Evolutionary conservation across 768 basidiomycete genomes (phyloP), one percentile per base, ranked within the genome.

Genomic region (Leccinellum albellum): DNA sequence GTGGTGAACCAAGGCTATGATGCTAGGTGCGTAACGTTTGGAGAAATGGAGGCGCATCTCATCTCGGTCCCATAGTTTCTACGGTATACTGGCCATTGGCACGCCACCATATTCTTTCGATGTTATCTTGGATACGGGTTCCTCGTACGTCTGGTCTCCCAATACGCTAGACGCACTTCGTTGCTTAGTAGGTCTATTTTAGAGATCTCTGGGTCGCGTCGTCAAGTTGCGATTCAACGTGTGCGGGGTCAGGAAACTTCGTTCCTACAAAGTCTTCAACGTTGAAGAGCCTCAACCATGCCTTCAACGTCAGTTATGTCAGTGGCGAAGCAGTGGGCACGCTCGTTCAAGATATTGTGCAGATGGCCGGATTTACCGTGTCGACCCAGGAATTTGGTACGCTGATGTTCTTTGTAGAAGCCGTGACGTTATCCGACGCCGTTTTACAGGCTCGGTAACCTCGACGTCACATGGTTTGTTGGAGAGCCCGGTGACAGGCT

Each of bases 311-410:
- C 54, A 72, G 68, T 13, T 82, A 82, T 57, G 79, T 78, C 17
- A 76, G 71, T 33, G 84, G 82, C 6, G 59, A 66, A 7, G 83
- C 79, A 1, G 60, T 55, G 17, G 84, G 84, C 4, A 64, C 66
- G 1, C 64, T 89, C 2, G 79, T 73, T 0, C 52, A 72, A 54
- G 92, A 94, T 48, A 82, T 79, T n/a, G 88, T 93, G n/a, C 66
- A 71, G 46, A 82, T 94, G 82, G 86, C 82, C 13, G 79, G 79
- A 6, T 91, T 91, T 64, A 76, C 77, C 1, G 69, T 91, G 21
- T 46, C 61, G 5, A 62, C 70, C 3, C 90, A 91, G 66, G 73
- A 67, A 35, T 83, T 91, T 66, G 72, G 84, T 84, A 56, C 35
- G 79, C 73, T 40, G 3, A 53, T 21, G 33, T 49, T 6, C n/a